A percentile compares a stretch with the other conserved stretches of the same genome.
phyloP scores from a whole-genome alignment of 1,139 yeast genomes.

The Candida tropicalis region DNA sequence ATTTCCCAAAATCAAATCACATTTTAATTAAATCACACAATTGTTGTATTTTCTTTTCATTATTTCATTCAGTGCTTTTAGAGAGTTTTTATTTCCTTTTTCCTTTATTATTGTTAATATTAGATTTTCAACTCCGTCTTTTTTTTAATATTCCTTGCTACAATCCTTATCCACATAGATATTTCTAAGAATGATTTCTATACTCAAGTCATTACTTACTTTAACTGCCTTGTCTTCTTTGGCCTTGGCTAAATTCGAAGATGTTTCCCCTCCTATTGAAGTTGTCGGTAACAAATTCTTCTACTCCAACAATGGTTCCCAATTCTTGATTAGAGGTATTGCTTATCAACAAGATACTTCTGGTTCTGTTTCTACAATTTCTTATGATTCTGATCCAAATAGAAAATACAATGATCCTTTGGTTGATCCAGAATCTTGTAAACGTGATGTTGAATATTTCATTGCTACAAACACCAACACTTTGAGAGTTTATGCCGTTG shows the following conservation, averaged over 20 bases:
- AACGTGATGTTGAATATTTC: slow-evolving; percentile 78
- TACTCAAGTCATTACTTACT: slow-evolving; percentile 4
- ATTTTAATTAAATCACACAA: no score
- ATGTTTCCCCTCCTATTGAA: slow-evolving; percentile 47
- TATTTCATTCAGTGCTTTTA: no score
- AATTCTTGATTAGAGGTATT: slow-evolving; percentile 77
- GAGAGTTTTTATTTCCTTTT: not conserved
- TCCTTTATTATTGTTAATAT: not conserved
- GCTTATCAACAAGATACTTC: slow-evolving; percentile 76
- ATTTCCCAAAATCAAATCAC: no score
- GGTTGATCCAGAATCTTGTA: slow-evolving; percentile 68
- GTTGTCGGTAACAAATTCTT: slow-evolving; percentile 76
- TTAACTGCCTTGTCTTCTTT: slow-evolving; percentile 11
- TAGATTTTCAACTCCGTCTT: not conserved
- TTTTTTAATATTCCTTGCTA: not conserved
- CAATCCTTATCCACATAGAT: not conserved
- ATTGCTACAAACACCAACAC: slow-evolving; percentile 80
- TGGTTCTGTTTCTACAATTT: slow-evolving; percentile 37
- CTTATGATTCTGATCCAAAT: slow-evolving; percentile 17
- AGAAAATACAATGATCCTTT: slow-evolving; percentile 66
- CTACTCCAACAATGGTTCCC: slow-evolving; percentile 76
- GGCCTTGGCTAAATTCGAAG: slow-evolving; percentile 14
- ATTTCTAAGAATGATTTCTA: not conserved
- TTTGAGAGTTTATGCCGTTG: slow-evolving; percentile 71
- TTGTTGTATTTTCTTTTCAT: not conserved